Percentiles rank a stretch among this genome's conserved stretches.
phyloP scores from a whole-genome alignment of 768 basidiomycete species.

The Amanita brunnescens region DNA sequence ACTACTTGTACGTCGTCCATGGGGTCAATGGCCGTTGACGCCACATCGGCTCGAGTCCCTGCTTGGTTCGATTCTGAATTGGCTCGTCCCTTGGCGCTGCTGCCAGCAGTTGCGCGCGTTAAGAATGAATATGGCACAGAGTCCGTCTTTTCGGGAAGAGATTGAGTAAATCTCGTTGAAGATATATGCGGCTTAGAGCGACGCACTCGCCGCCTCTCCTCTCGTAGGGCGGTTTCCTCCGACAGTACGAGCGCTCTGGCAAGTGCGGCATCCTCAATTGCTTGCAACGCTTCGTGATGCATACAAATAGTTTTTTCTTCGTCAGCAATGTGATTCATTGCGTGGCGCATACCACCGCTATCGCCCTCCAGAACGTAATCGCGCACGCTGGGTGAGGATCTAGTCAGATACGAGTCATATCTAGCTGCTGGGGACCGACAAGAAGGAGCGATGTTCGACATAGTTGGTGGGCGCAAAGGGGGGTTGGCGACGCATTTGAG shows the following conservation, averaged over 20 bases:
- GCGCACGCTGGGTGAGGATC: conserved; percentile 3
- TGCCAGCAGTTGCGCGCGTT: background rate
- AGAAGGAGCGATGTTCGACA: conserved; percentile 1
- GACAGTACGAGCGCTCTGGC: conserved; percentile 3
- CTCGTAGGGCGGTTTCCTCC: conserved; percentile 5
- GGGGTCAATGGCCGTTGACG: background rate
- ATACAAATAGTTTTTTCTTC: conserved; percentile 4
- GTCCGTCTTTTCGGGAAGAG: background rate
- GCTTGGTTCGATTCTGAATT: background rate
- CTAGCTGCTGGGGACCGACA: conserved; percentile 3
- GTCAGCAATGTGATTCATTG: background rate
- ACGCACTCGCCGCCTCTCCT: background rate
- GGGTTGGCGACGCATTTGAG: background rate
- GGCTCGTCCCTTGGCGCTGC: background rate
- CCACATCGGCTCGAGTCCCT: background rate
- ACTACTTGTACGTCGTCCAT: background rate
- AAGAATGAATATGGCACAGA: background rate
- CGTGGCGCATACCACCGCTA: background rate
- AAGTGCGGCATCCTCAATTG: conserved; percentile 5
- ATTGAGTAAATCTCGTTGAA: background rate
- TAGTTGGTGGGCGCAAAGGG: background rate
- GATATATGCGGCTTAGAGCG: background rate
- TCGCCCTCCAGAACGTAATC: conserved; percentile 6
- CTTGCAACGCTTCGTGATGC: conserved; percentile 6
- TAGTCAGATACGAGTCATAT: conserved; percentile 4